Evolutionary conservation across 352 stramenopile species (phyloP).

Genomic region (Globisporangium cystogenes): DNA sequence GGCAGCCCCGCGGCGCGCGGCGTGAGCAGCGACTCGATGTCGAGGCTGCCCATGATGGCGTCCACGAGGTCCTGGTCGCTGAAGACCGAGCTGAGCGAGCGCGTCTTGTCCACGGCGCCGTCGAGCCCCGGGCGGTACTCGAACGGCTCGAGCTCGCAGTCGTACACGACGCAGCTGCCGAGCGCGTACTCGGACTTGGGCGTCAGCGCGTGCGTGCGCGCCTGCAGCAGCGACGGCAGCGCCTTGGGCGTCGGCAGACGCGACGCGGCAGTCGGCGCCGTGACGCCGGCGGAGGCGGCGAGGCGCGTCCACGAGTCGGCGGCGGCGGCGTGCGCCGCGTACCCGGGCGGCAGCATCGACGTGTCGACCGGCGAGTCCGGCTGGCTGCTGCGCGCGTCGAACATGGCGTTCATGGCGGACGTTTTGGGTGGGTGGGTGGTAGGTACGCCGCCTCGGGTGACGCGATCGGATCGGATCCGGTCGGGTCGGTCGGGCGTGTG

Average conservation of each 20-base stretch:
- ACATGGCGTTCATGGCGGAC: conserved; percentile 5
- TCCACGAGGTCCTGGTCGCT: conserved; percentile 72
- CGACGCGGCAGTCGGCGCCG: neutral
- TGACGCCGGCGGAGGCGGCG: conserved; percentile 18
- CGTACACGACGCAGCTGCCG: conserved; percentile 17
- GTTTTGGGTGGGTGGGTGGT: neutral
- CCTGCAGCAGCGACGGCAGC: conserved; percentile 17
- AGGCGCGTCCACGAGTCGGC: conserved; percentile 14
- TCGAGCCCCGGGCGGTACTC: conserved; percentile 34
- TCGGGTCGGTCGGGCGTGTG: too few relatives aligned
- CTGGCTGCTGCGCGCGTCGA: conserved; percentile 18
- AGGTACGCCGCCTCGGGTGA: neutral
- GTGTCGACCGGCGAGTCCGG: conserved; percentile 68
- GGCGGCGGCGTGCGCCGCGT: conserved; percentile 20
- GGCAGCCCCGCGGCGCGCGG: conserved; percentile 1
- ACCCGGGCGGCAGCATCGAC: conserved; percentile 63
- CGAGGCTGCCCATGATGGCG: conserved; percentile 75
- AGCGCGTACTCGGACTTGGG: conserved; percentile 14
- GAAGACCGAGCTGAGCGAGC: conserved; percentile 71
- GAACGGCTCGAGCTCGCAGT: conserved; percentile 64
- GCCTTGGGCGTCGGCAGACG: conserved; percentile 10
- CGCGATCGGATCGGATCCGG: too few relatives aligned
- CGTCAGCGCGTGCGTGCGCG: conserved; percentile 5
- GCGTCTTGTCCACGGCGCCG: conserved; percentile 19
- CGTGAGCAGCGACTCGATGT: conserved; percentile 28